Evolutionary conservation across 805 yeast species (phyloP).

Genomic region (Candida mattraensis): DNA sequence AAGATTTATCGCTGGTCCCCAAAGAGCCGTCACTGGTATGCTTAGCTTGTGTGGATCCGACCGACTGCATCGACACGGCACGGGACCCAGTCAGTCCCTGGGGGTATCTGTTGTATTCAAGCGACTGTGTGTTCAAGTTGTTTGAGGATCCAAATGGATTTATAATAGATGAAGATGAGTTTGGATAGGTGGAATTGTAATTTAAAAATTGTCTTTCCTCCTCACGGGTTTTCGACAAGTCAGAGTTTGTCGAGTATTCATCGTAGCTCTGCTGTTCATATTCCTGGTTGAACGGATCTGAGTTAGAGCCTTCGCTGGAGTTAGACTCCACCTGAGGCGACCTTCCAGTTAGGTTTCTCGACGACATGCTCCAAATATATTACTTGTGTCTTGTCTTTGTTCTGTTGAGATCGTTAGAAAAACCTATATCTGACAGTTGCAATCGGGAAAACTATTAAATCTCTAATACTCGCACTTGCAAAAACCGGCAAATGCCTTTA

Average conservation of each 20-base stretch:
- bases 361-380: slow-evolving; percentile 32
- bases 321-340: slow-evolving; percentile 34
- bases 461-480: too few species aligned
- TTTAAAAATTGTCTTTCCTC: slow-evolving; percentile 22
- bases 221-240: slow-evolving; percentile 21
- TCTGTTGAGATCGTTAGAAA: too few species aligned
- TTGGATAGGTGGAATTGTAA: slow-evolving; percentile 25
- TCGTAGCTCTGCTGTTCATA: slow-evolving; percentile 33
- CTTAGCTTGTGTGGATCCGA: too few species aligned
- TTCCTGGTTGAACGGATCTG: slow-evolving; percentile 34
- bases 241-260: slow-evolving; percentile 24
- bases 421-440: too few species aligned
- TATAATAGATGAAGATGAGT: slow-evolving; percentile 30
- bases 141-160: slow-evolving; percentile 33
- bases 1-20: slow-evolving; percentile 23
- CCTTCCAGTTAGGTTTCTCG: slow-evolving; percentile 35
- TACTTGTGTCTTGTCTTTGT: too few species aligned
- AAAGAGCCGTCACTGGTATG: slow-evolving; percentile 24
- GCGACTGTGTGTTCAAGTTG: slow-evolving; percentile 32
- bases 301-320: slow-evolving; percentile 24
- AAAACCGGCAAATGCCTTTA: too few species aligned
- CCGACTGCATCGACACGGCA: slow-evolving; percentile 51
- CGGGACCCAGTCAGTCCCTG: slow-evolving; percentile 54
- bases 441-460: too few species aligned
- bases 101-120: slow-evolving; percentile 70